A percentile compares a stretch with the other conserved stretches of the same genome.
Conservation (phyloP, 1,139 yeast species). For the Entelexis paramagnoliae region DNA sequence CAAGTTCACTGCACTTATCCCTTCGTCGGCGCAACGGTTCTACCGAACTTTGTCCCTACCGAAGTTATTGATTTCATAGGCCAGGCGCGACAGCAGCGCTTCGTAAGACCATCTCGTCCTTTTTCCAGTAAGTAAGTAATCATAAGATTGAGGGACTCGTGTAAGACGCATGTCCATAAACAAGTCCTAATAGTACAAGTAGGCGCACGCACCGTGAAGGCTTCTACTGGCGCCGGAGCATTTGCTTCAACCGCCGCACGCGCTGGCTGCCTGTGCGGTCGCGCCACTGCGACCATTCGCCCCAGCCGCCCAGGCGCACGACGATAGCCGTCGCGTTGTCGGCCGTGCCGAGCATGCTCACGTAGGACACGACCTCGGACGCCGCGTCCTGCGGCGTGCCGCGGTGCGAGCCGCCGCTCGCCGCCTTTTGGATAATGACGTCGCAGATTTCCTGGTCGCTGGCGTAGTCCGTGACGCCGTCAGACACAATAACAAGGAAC, state of each 20-base stretch:
- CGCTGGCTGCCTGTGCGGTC: slow-evolving; percentile 78
- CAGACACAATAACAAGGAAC: slow-evolving; percentile 66
- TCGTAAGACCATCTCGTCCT: too few species aligned
- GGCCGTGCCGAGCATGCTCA: slow-evolving; percentile 81
- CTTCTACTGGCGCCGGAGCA: slow-evolving; percentile 12
- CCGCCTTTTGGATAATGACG: slow-evolving; percentile 61
- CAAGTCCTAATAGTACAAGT: too few species aligned
- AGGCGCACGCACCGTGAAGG: too few species aligned
- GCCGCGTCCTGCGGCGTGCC: slow-evolving; percentile 86
- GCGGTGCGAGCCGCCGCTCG: slow-evolving; percentile 50
- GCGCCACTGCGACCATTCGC: slow-evolving; percentile 62
- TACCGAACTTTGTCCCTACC: too few species aligned
- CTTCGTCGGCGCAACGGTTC: too few species aligned
- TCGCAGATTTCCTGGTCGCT: slow-evolving; percentile 90
- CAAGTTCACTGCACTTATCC: too few species aligned
- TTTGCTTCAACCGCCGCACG: slow-evolving; percentile 48
- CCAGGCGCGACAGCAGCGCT: too few species aligned
- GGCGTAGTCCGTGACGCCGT: slow-evolving; percentile 73
- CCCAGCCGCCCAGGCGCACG: slow-evolving; percentile 80
- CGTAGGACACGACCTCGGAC: slow-evolving; percentile 70
- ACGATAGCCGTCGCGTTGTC: slow-evolving; percentile 91
- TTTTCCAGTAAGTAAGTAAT: too few species aligned
- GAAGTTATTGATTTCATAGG: too few species aligned
- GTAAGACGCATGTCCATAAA: too few species aligned
- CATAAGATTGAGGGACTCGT: too few species aligned